Evolutionary conservation across 1,284 basidiomycete species (phyloP), one percentile per base, ranked within the genome.

Genomic region (Polyporus tsugae): DNA sequence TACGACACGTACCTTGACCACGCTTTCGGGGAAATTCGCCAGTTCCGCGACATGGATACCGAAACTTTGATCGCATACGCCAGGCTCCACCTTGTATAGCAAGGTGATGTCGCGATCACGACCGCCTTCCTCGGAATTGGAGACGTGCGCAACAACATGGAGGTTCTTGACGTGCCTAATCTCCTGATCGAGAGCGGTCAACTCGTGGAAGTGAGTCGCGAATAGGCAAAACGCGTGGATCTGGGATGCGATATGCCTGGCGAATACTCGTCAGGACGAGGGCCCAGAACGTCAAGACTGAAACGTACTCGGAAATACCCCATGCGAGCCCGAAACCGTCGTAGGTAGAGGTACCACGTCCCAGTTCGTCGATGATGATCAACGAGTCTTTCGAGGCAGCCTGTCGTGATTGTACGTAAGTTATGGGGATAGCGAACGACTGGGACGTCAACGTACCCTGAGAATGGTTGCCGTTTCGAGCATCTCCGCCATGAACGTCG

Each of bases 401-500:
- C 92, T 96, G 61, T 41, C 41, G 17, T 57, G 5, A n/a, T 3
- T 1, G 6, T 1, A n/a, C 6, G 7, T 58, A 22, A 63, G n/a
- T 38, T 1, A 53, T 65, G 49, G 68, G 22, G 19, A n/a, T 25
- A 36, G 17, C 4, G 13, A 22, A 41, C 10, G 2, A 22, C n/a
- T 13, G 3, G 4, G 9, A 11, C 6, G 5, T 11, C 33, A 17
- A 80, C 89, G 41, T 64, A 95, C 95, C 76, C 94, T 89, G 59
- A 99, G 86, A 75, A 99, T 99, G 0, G 95, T 96, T 0, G 98
- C 97, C 0, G 97, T 99, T 80, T 97, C 95, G 13, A 97, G 85
- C 98, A 99, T 99, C 82, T 99, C 98, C 3, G 97, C 96, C 97
- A 99, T 99, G 79, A 99, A 99, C 0, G 98, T 99, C 38, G 95